phyloP scores from a whole-genome alignment of 176 grass and related monocot species.

The Tillandsia leiboldiana region DNA sequence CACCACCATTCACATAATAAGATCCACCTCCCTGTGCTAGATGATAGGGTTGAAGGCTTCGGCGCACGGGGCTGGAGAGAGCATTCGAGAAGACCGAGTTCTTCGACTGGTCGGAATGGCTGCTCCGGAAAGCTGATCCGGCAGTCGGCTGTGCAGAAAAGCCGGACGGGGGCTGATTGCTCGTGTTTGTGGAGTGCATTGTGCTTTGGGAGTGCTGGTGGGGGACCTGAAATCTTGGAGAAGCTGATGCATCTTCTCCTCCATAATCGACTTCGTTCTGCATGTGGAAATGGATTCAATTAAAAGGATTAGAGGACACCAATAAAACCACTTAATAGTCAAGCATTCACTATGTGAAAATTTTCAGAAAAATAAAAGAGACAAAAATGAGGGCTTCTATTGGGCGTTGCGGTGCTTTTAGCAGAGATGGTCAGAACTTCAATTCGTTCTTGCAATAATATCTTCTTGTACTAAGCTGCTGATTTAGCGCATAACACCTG shows the following conservation, averaged over 20 bases:
- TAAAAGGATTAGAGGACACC: neutral
- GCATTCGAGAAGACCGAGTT: conserved; percentile 48
- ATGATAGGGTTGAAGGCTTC: conserved; percentile 51
- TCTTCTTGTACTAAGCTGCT: too few relatives aligned
- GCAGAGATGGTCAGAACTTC: too few relatives aligned
- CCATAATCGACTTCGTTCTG: conserved; percentile 64
- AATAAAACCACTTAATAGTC: neutral
- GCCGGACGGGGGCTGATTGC: conserved; percentile 27
- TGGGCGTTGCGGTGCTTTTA: too few relatives aligned
- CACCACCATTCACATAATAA: conserved; percentile 18
- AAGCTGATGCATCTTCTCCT: conserved; percentile 35
- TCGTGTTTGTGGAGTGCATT: conserved; percentile 26
- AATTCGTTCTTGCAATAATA: too few relatives aligned
- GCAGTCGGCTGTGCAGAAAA: conserved; percentile 13
- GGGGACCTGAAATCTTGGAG: conserved; percentile 42
- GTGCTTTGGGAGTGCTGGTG: conserved; percentile 26
- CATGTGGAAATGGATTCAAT: conserved; percentile 12
- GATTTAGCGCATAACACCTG: too few relatives aligned
- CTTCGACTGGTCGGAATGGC: conserved; percentile 25
- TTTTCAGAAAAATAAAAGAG: too few relatives aligned
- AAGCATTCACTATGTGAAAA: too few relatives aligned
- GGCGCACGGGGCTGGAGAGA: conserved; percentile 41
- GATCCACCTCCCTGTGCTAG: conserved; percentile 40
- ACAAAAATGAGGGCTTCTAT: too few relatives aligned
- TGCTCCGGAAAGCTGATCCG: conserved; percentile 7